Percentiles rank a stretch among this genome's conserved stretches.
Evolutionary conservation across 495 filamentous ascomycete species (phyloP).

Genomic region (Cladorrhinum samala): DNA sequence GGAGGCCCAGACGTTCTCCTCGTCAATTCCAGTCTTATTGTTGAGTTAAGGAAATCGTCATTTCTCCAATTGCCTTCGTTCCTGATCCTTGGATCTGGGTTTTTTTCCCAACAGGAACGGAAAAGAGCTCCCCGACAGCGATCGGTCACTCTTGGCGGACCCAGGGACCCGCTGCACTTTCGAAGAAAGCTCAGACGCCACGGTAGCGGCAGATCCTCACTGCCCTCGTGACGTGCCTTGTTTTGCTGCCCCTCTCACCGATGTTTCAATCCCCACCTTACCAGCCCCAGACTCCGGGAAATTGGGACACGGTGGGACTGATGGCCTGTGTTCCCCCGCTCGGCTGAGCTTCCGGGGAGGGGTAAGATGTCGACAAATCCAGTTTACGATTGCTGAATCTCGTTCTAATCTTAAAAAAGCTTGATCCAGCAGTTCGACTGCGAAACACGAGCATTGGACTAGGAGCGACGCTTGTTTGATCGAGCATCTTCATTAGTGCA

Average conservation of each 20-base stretch:
- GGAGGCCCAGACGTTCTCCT: no score
- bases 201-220: background rate
- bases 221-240: slow-evolving; percentile 25
- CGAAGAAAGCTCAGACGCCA: background rate
- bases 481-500: background rate
- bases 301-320: slow-evolving; percentile 17
- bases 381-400: background rate
- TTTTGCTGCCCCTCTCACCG: slow-evolving; percentile 13
- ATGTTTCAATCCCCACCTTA: slow-evolving; percentile 2
- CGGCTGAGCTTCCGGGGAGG: slow-evolving; percentile 16
- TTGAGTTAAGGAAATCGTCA: background rate
- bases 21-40: no score
- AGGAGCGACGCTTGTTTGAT: background rate
- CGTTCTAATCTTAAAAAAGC: background rate
- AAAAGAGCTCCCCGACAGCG: no score
- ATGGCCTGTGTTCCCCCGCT: slow-evolving; percentile 1
- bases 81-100: background rate
- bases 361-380: background rate
- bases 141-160: background rate
- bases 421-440: background rate
- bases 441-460: no score
- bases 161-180: background rate
- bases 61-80: background rate
- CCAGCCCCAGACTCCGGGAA: slow-evolving; percentile 16
- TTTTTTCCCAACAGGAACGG: background rate